Evolutionary conservation across 768 basidiomycete species (phyloP).

Genomic region (Lactarius quietus): DNA sequence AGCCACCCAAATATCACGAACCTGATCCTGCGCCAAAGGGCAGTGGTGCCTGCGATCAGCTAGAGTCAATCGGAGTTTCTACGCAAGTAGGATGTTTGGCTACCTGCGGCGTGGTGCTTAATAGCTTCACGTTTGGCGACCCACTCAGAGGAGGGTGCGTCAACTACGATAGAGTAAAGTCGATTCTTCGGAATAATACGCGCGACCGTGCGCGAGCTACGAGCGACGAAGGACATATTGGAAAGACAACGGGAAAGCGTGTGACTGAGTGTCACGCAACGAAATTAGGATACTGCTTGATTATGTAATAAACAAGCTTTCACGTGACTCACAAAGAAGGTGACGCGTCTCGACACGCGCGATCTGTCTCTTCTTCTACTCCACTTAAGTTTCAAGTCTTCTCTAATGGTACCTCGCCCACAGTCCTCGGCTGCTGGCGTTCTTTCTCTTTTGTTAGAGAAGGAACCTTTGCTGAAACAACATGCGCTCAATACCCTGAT

Average conservation of each 20-base stretch:
- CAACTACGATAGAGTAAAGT: constrained; percentile 37
- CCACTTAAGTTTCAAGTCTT: neutral
- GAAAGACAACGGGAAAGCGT: constrained; percentile 1
- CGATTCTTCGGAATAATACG: constrained; percentile 41
- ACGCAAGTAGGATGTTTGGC: constrained; percentile 22
- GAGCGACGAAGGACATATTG: constrained; percentile 40
- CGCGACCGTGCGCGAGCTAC: constrained; percentile 45
- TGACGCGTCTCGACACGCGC: constrained; percentile 41
- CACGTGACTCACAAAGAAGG: constrained; percentile 19
- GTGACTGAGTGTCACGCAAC: neutral
- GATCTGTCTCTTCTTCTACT: neutral
- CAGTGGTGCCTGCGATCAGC: constrained; percentile 54
- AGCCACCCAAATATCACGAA: constrained; percentile 32
- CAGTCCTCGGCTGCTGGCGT: constrained; percentile 87
- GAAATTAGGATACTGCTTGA: constrained; percentile 16
- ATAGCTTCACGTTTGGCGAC: constrained; percentile 53
- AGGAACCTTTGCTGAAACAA: constrained; percentile 80
- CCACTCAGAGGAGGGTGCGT: constrained; percentile 43
- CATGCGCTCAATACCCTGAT: constrained; percentile 86
- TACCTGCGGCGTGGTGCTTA: constrained; percentile 64
- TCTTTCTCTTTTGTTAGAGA: constrained; percentile 87
- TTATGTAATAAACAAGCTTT: neutral
- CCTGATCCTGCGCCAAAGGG: constrained; percentile 89
- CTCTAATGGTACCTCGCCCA: constrained; percentile 59
- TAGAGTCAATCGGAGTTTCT: constrained; percentile 18